Evolutionary conservation across 1,284 basidiomycete species (phyloP), one percentile per base, ranked within the genome.

Genomic region (Pseudomicrostroma phylloplanum): DNA sequence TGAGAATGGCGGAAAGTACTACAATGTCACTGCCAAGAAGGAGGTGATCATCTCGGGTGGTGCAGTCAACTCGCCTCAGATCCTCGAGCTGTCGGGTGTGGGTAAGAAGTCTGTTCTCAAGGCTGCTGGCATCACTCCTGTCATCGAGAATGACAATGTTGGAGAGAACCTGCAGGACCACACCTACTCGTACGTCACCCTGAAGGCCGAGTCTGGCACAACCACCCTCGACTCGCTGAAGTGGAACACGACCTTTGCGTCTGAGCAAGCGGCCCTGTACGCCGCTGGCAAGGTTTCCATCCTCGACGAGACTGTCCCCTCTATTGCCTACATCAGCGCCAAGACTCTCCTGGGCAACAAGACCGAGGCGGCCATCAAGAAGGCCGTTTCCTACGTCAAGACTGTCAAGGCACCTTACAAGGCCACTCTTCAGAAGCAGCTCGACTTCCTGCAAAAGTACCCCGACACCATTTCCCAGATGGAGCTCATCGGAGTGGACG

Each of bases 61-160:
- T 61, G 63, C 70, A 56, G 69, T 70, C 61, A 67, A 74, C 65
- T 72, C 64, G 6, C 83, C 84, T 15, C 68, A 71, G 64, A 70
- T 85, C 1, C 80, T 85, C 4, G 77, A 84, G 65, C 77, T 84
- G 15, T 84, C 82, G 12, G 84, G 84, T 12, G 80, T 85, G 57
- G 84, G 84, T 0, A 80, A 81, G 56, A 63, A 76, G 39, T 61
- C 66, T 8, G 75, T 82, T 1, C 71, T 85, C 2, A 56, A 71
- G 46, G 67, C 71, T 41, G 67, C 81, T 11, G 80, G 79, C n/a
- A 82, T 76, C 60, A 59, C 65, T 59, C 60, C 66, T 2, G 55
- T 69, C 49, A 65, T 74, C 63, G 67, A 74, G 43, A 68, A 73
- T 61, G n/a, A 69, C 56, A 65, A 64, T 57, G 73, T 76, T 11